Evolutionary conservation across 768 basidiomycete species (phyloP).

Genomic region (Amanita subjunquillea): DNA sequence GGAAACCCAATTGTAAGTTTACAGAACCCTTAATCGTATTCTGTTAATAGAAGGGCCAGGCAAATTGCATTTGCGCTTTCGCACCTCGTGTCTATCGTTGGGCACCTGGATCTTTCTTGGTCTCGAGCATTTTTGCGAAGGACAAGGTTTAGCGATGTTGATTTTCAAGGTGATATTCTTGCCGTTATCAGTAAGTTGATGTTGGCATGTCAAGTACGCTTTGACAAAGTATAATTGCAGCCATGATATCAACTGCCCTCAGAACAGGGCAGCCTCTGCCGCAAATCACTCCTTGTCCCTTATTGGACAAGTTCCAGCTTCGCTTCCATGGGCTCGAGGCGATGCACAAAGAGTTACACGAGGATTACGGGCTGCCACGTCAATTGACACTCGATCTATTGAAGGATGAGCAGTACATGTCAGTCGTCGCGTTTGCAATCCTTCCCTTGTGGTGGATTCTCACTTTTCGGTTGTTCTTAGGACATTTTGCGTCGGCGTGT

Average conservation of each 20-base stretch:
- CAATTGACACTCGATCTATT: slow-evolving; percentile 64
- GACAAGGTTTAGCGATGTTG: slow-evolving; percentile 65
- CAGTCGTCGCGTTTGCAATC: slow-evolving; percentile 16
- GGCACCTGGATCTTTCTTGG: slow-evolving; percentile 71
- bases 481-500: slow-evolving; percentile 64
- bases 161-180: slow-evolving; percentile 78
- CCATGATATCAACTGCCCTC: slow-evolving; percentile 68
- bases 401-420: slow-evolving; percentile 73
- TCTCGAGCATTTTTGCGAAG: slow-evolving; percentile 63
- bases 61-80: slow-evolving; percentile 62
- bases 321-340: slow-evolving; percentile 52
- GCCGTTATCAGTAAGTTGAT: slow-evolving; percentile 57
- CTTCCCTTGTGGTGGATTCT: background rate
- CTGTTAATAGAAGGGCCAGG: slow-evolving; percentile 21
- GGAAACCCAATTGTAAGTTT: slow-evolving; percentile 54
- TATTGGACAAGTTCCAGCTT: slow-evolving; percentile 37
- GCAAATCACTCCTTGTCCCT: slow-evolving; percentile 77
- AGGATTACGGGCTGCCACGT: slow-evolving; percentile 65
- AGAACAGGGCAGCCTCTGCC: slow-evolving; percentile 69
- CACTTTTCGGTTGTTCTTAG: slow-evolving; percentile 18
- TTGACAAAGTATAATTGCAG: slow-evolving; percentile 21
- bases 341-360: slow-evolving; percentile 60
- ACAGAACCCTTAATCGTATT: background rate
- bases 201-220: slow-evolving; percentile 10
- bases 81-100: slow-evolving; percentile 63